phyloP scores from a whole-genome alignment of 2,329 filamentous ascomycete genomes.

The Diaporthe vaccinii region DNA sequence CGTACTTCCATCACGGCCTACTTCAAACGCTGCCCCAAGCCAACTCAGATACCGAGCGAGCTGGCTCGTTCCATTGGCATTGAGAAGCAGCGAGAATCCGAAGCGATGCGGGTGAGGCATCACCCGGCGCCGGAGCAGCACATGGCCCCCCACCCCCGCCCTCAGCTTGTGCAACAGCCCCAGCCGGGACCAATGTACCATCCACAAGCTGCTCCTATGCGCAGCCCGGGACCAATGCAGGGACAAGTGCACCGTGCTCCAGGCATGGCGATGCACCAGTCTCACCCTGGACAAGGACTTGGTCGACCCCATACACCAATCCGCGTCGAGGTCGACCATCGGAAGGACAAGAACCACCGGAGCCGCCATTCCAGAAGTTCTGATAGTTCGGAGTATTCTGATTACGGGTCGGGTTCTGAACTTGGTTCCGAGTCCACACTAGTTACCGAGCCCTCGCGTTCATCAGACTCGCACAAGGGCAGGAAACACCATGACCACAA shows the following conservation, averaged over 20 bases:
- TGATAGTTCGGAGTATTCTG: conserved; percentile 31
- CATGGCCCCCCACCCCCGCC: conserved; percentile 11
- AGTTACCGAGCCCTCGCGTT: conserved; percentile 25
- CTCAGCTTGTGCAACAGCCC: conserved; percentile 12
- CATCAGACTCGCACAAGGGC: conserved; percentile 14
- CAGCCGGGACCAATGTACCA: conserved; percentile 10
- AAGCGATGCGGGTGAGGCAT: background rate
- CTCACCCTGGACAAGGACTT: background rate
- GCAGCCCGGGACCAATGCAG: conserved; percentile 16
- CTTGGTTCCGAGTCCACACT: background rate
- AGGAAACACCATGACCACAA: background rate
- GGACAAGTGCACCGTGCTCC: background rate
- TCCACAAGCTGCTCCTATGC: conserved; percentile 5
- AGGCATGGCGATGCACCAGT: conserved; percentile 21
- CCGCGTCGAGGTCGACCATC: conserved; percentile 18
- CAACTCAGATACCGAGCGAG: conserved; percentile 40
- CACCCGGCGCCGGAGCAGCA: conserved; percentile 7
- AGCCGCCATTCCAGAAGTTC: conserved; percentile 29
- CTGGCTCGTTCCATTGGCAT: conserved; percentile 30
- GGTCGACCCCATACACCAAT: conserved; percentile 25
- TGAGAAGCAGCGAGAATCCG: conserved; percentile 26
- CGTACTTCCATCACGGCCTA: conserved; percentile 60
- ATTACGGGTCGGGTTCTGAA: conserved; percentile 20
- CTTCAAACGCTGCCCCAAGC: conserved; percentile 57
- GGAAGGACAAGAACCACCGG: conserved; percentile 12